Conservation (phyloP, 2,329 filamentous ascomycete species). For the Endoconidiophora polonica region DNA sequence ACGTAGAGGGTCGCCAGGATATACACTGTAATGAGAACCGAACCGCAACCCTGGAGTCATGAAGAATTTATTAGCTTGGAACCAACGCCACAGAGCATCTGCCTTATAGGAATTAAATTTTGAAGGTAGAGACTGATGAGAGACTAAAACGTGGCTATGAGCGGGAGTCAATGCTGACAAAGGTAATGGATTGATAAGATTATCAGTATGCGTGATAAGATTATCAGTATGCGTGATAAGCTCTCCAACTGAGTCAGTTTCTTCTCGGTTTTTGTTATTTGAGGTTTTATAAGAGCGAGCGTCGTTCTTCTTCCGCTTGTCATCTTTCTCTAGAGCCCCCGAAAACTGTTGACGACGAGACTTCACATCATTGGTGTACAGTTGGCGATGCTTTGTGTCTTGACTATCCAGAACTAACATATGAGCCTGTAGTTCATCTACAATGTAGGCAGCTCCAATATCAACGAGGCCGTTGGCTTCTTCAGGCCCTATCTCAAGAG, state of each 20-base stretch:
- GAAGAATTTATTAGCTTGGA: constrained; percentile 59
- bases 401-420: constrained; percentile 42
- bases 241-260: background rate
- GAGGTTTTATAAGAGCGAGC: constrained; percentile 14
- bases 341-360: constrained; percentile 7
- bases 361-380: constrained; percentile 5
- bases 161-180: constrained; percentile 4
- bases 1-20: constrained; percentile 83
- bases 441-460: constrained; percentile 57
- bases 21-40: constrained; percentile 84
- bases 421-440: constrained; percentile 64
- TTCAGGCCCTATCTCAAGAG: constrained; percentile 78
- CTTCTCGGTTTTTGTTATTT: constrained; percentile 14
- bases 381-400: constrained; percentile 17
- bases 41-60: constrained; percentile 86
- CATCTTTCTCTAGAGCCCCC: constrained; percentile 7
- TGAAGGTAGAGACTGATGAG: constrained; percentile 16
- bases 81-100: constrained; percentile 54
- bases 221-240: background rate
- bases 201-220: background rate
- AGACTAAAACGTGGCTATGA: constrained; percentile 2
- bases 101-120: constrained; percentile 24
- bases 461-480: constrained; percentile 71
- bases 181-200: background rate
- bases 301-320: constrained; percentile 11